These are phyloP conservation scores for Scenedesmus sp. DNA, from an alignment of 163 green algal genomes.

Conservation along the genomic window DNA sequence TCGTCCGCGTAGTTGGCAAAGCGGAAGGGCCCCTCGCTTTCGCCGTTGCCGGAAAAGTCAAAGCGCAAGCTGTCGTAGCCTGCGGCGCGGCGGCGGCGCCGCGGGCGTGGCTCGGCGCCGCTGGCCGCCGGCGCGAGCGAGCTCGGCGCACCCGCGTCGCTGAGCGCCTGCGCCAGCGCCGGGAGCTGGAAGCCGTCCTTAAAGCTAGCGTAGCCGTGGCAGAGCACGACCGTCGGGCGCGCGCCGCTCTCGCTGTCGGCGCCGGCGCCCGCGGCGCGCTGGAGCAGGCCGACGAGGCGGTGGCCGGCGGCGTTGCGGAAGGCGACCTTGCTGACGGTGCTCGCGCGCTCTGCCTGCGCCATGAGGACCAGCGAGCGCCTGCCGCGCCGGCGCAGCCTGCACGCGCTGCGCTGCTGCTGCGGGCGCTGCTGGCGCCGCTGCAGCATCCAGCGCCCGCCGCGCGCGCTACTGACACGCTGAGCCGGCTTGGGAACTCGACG, in stretches of 20 bases:
- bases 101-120: background rate
- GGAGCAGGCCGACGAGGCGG: too few species aligned
- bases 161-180: constrained; percentile 45
- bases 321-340: too few species aligned
- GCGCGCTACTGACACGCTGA: too few species aligned
- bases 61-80: constrained; percentile 49
- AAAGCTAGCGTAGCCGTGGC: constrained; percentile 54
- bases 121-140: background rate
- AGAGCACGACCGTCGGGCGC: constrained; percentile 49
- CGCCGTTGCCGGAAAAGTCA: constrained; percentile 70
- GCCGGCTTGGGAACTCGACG: too few species aligned
- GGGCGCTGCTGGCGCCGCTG: too few species aligned
- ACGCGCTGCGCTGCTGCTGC: too few species aligned
- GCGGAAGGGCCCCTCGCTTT: constrained; percentile 54
- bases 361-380: too few species aligned
- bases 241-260: background rate
- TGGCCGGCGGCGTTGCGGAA: too few species aligned
- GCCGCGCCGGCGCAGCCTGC: too few species aligned
- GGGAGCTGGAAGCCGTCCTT: constrained; percentile 56
- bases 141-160: constrained; percentile 20
- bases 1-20: constrained; percentile 53
- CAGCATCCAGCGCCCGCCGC: too few species aligned
- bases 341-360: too few species aligned
- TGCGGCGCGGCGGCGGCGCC: background rate
- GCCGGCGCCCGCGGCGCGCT: too few species aligned